Base-by-base conservation (phyloP, 1,139 yeast genomes). In the Candida sanyaensis region DNA sequence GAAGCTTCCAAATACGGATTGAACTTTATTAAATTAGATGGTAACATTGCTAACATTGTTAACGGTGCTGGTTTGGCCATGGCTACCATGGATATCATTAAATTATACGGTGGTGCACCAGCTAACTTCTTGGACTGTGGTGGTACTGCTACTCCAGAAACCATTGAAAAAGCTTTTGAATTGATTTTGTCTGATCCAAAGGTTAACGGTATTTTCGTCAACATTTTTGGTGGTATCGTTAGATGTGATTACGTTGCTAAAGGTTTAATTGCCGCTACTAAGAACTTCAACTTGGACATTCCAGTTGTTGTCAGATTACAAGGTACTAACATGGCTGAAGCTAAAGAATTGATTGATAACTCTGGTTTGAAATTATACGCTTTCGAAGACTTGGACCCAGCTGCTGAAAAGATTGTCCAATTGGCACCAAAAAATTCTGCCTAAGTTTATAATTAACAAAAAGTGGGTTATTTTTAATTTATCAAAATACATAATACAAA, bases 31-130 rank as follows among this genome's bases (percentile, higher is more conserved):
- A 93, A 95, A 79, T 86, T 93, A 67, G 96, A 93, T 68, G 99
- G 99, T 73, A 89, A 90, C 80, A 92, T 93, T 66, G 99, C 99
- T 64, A 93, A 97, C 80, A 81, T 93, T 57, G 99, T 93, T 68
- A 93, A 93, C 73, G 99, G 99, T 78, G 99, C 99, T 50, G 99
- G 99, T 74, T 84, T 93, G 66, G 99, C 99, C 64, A 93, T 93
- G 99, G 99, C 99, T 63, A 93, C 99, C 59, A 92, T 93, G 98
- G 99, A 93, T 74, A 96, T 95, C 70, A 90, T 93, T 79, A 92
- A 95, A 79, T 83, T 95, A 64, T 88, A 91, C 77, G 98, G 98
- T 64, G 99, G 99, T 71, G 90, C 85, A 62, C 99, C 99, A 63
- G 99, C 99, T 59, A 93, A 93, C 81, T 93, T 93, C 83, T 83